These are phyloP conservation scores for Cutaneotrichosporon cavernicola DNA, from an alignment of 1,284 basidiomycete genomes.

Conservation along the genomic window DNA sequence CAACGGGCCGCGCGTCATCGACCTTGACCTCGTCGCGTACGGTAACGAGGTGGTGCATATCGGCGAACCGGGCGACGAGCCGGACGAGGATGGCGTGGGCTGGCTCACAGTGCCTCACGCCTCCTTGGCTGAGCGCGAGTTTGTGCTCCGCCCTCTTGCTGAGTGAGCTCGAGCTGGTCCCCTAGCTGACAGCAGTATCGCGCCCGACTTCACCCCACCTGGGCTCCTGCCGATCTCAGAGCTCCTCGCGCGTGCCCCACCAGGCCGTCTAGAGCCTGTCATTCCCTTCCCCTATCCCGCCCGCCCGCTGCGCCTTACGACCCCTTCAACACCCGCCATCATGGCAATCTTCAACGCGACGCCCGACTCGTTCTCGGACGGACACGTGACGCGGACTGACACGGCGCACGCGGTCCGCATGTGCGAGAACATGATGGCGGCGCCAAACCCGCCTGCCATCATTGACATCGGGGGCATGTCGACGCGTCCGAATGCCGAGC, in stretches of 20 bases:
- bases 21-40: constrained; percentile 86
- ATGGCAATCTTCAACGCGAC: constrained; percentile 96
- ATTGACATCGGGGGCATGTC: constrained; percentile 94
- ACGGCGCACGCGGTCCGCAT: constrained; percentile 35
- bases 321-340: constrained; percentile 60
- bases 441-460: constrained; percentile 59
- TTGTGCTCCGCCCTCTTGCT: constrained; percentile 80
- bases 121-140: constrained; percentile 77
- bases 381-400: constrained; percentile 55
- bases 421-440: constrained; percentile 25
- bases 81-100: constrained; percentile 57
- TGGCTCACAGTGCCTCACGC: constrained; percentile 84
- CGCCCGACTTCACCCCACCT: constrained; percentile 67
- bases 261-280: constrained; percentile 59
- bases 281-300: constrained; percentile 49
- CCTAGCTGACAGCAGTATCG: constrained; percentile 35
- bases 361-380: constrained; percentile 97
- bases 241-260: constrained; percentile 61
- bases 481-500: constrained; percentile 70
- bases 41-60: constrained; percentile 66
- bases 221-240: constrained; percentile 56
- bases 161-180: constrained; percentile 61
- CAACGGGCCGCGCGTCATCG: constrained; percentile 86
- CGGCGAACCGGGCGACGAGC: constrained; percentile 50
- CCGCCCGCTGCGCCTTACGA: constrained; percentile 58